Percentiles rank a stretch among this genome's conserved stretches.
Conservation (phyloP, 1,284 basidiomycete species). For the Trichosporon faecale region DNA sequence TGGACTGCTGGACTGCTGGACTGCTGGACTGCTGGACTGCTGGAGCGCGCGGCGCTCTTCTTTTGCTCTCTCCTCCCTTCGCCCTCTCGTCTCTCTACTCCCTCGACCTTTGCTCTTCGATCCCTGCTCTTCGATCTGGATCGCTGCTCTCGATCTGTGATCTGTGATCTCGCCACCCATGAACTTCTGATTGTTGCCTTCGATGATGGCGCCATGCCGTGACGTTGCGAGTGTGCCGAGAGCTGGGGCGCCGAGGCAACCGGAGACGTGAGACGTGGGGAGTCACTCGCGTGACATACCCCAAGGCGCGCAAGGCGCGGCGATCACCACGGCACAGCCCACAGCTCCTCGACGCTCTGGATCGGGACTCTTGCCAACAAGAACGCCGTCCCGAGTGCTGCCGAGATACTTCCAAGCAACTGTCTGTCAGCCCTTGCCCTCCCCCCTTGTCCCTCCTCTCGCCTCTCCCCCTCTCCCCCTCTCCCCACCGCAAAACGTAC, state of each 20-base stretch:
- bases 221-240: too few species aligned
- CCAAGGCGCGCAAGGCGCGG: not conserved
- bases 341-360: not conserved
- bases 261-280: too few species aligned
- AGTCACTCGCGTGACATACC: not conserved
- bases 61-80: not conserved
- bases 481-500: not conserved
- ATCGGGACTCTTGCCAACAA: not conserved
- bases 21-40: not conserved
- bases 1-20: not conserved
- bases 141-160: too few species aligned
- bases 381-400: not conserved
- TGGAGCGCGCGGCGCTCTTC: too few species aligned
- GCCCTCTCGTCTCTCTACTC: not conserved
- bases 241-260: too few species aligned
- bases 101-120: too few species aligned
- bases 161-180: not conserved
- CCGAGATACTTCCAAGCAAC: not conserved
- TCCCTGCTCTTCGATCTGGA: too few species aligned
- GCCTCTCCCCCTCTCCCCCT: not conserved
- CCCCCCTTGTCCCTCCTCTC: not conserved
- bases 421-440: not conserved
- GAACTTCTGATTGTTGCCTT: not conserved
- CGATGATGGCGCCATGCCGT: not conserved
- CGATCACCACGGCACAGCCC: slow-evolving; percentile 2